Evolutionary conservation across 805 yeast species (phyloP).

Genomic region (Komagataella populi): DNA sequence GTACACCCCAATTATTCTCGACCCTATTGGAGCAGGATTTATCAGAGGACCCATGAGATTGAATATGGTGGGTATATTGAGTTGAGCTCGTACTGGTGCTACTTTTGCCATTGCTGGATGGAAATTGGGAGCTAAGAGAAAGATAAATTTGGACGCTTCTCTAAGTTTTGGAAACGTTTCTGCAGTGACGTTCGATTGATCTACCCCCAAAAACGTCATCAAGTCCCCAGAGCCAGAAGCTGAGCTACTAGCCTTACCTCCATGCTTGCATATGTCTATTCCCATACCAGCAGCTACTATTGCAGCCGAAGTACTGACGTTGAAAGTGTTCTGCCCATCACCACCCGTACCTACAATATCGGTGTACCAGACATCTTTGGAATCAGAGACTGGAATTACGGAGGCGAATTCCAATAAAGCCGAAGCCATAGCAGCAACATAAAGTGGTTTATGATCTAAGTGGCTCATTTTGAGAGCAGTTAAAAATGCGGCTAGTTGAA

Average conservation of each 20-base stretch:
- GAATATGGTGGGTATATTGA: slow-evolving; percentile 90
- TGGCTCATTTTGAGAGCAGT: slow-evolving; percentile 64
- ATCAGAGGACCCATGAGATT: slow-evolving; percentile 88
- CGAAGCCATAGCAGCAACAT: slow-evolving; percentile 74
- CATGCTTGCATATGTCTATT: slow-evolving; percentile 80
- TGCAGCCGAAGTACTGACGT: slow-evolving; percentile 90
- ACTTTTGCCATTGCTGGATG: slow-evolving; percentile 85
- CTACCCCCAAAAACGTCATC: slow-evolving; percentile 71
- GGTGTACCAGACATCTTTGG: slow-evolving; percentile 39
- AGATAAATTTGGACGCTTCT: slow-evolving; percentile 40
- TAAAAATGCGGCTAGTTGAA: slow-evolving; percentile 69
- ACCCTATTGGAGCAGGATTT: slow-evolving; percentile 74
- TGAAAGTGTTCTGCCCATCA: slow-evolving; percentile 94
- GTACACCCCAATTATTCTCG: slow-evolving; percentile 85
- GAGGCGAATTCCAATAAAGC: slow-evolving; percentile 58
- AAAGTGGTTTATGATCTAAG: slow-evolving; percentile 69
- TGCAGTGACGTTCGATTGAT: slow-evolving; percentile 53
- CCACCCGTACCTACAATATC: slow-evolving; percentile 99
- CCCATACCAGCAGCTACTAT: slow-evolving; percentile 88
- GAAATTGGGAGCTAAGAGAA: slow-evolving; percentile 84
- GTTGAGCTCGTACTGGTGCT: slow-evolving; percentile 57
- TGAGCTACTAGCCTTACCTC: slow-evolving; percentile 94
- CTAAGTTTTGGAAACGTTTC: slow-evolving; percentile 47
- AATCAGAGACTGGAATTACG: slow-evolving; percentile 28
- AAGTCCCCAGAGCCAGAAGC: slow-evolving; percentile 91